Evolutionary conservation across 768 basidiomycete genomes (phyloP), one percentile per base, ranked within the genome.

Genomic region (Leccinellum albellum): DNA sequence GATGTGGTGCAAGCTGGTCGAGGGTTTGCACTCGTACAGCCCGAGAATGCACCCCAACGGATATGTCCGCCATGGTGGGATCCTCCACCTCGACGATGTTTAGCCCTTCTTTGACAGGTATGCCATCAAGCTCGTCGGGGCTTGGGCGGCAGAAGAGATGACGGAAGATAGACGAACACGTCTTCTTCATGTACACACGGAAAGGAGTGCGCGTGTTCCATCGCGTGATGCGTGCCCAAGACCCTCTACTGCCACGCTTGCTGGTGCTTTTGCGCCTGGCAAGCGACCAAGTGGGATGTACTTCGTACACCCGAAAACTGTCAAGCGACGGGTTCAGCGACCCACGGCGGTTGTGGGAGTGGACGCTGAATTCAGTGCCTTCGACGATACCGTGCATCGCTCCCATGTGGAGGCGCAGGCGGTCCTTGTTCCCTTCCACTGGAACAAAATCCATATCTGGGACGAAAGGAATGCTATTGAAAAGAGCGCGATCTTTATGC

Each of bases 371-470:
- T 59, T 86, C 82, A 9, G 79, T 84, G 48, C 85, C 87, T 57
- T 80, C 78, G n/a, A 79, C 76, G 20, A 88, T 73, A 2, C 87
- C 87, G 57, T 87, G 85, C 5, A 83, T 79, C 1, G 79, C 76
- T 13, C 87, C 87, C 35, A 81, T 78, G 32, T 79, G 79, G 31
- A 88, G 69, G 57, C 79, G 79, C 46, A 86, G 61, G 40, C 68
- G 64, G 21, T 76, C 73, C 31, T 71, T 70, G 48, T 78, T 70
- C 17, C 75, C 65, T 46, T 74, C 73, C 35, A 79, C 77, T 14
- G 79, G 70, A 52, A 83, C 75, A 55, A 80, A 82, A 33, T 72
- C 72, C 20, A 71, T 66, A 64, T 87, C 82, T 26, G 76, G 66
- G 35, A 70, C 63, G 64, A 88, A 87, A 23, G 87, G 84, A 17